Base-by-base conservation (phyloP, 805 yeast genomes). In the Wickerhamomyces strasburgensis region DNA sequence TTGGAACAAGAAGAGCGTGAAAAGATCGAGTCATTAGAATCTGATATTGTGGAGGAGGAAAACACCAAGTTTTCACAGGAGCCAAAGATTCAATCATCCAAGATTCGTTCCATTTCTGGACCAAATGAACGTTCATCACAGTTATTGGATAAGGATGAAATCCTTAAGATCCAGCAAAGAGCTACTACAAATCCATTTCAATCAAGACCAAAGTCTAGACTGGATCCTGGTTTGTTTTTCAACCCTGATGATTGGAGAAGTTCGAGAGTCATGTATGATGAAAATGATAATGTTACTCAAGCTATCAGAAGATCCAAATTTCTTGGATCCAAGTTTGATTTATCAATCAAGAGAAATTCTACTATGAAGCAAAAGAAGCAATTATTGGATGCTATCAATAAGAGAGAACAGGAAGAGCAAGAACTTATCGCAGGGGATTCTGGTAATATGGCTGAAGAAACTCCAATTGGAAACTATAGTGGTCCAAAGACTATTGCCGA, bases 401-500 rank as follows among this genome's bases (percentile, higher is more conserved):
- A 40, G 18, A 27, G 37, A 8, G 45, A 38, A 10, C 27, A 33
- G 6, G 11, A 21, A 11, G 25, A 21, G 11, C 25, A 21, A 21
- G n/a, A n/a, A n/a, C n/a, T n/a, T n/a, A n/a, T n/a, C n/a, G n/a
- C n/a, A n/a, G n/a, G n/a, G n/a, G n/a, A n/a, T n/a, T n/a, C n/a
- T n/a, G 31, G 37, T 28, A 17, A 15, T 14, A 29, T 34, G 19
- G 31, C 29, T 13, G 38, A 40, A 34, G 40, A 39, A 23, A n/a
- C 33, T n/a, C 21, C 31, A 24, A 14, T 29, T 11, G 39, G 26
- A 5, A 29, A 33, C 11, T 49, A 49, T 31, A 26, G 28, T 19
- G 71, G 67, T 16, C 78, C 78, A 29, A 70, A 69, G 40, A 70
- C 64, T 10, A 65, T 82, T 30, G 73, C 84, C 14, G 83, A 78